These are phyloP conservation scores for Coelastrella sp. DNA, from an alignment of 139 green algal species.

Conservation along the genomic window DNA sequence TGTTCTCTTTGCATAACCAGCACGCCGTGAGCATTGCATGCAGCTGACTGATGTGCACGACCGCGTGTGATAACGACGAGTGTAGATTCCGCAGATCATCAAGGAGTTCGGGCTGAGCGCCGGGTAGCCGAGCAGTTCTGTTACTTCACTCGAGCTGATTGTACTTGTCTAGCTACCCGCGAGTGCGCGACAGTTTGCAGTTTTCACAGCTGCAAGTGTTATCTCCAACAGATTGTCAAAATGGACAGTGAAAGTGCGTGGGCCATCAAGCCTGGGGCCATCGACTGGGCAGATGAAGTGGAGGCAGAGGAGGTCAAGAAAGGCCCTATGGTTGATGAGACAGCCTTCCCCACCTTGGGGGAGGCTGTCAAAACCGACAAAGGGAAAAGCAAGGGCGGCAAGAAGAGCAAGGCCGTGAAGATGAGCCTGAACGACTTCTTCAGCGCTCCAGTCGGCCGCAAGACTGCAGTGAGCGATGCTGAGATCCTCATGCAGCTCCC, in stretches of 20 bases:
- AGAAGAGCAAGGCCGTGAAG: constrained; percentile 80
- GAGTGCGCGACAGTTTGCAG: background rate
- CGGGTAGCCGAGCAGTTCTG: background rate
- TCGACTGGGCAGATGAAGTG: constrained; percentile 69
- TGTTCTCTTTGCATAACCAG: too few species aligned
- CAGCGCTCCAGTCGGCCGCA: background rate
- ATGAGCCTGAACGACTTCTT: constrained; percentile 83
- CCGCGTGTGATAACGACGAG: too few species aligned
- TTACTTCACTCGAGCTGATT: background rate
- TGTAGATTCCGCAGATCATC: too few species aligned
- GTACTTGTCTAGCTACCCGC: background rate
- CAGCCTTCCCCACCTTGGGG: constrained; percentile 79
- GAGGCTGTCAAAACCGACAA: constrained; percentile 61
- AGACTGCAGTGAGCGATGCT: constrained; percentile 49
- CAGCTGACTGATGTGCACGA: too few species aligned
- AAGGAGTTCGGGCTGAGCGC: background rate
- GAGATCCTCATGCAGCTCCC: constrained; percentile 71
- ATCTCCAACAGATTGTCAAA: background rate
- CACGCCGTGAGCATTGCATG: too few species aligned
- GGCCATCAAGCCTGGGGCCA: constrained; percentile 32
- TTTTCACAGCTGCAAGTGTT: background rate
- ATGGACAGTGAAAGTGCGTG: constrained; percentile 34
- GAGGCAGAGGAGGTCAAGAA: constrained; percentile 42
- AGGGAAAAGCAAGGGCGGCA: constrained; percentile 48
- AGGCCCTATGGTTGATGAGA: constrained; percentile 50